A percentile compares a stretch with the other conserved stretches of the same genome.
These are phyloP conservation scores for Kodamaea lidongshanica DNA, from an alignment of 805 yeast genomes.

Conservation along the genomic window DNA sequence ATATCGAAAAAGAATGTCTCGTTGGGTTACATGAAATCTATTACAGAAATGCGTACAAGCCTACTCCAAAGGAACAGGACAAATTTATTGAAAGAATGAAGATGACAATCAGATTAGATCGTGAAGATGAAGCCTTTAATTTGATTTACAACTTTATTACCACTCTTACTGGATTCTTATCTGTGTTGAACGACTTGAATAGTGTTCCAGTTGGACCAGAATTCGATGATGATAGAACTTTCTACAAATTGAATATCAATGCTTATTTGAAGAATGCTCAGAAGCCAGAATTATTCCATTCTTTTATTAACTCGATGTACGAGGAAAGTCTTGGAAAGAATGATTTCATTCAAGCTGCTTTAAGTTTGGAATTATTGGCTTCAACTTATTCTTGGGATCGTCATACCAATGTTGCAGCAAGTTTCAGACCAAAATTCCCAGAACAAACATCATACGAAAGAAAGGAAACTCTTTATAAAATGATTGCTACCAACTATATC, in stretches of 20 bases:
- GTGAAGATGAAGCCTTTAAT: slow-evolving; percentile 57
- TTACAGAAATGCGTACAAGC: slow-evolving; percentile 51
- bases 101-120: slow-evolving; percentile 46
- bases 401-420: slow-evolving; percentile 47
- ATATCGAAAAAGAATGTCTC: slow-evolving; percentile 57
- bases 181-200: slow-evolving; percentile 58
- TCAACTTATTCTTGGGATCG: slow-evolving; percentile 71
- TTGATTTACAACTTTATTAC: slow-evolving; percentile 46
- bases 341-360: slow-evolving; percentile 76
- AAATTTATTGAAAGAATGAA: slow-evolving; percentile 47
- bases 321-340: slow-evolving; percentile 53
- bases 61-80: slow-evolving; percentile 48
- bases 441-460: slow-evolving; percentile 75
- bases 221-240: slow-evolving; percentile 81
- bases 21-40: slow-evolving; percentile 60
- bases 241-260: slow-evolving; percentile 69
- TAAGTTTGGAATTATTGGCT: slow-evolving; percentile 72
- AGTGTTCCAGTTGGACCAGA: slow-evolving; percentile 76
- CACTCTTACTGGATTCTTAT: slow-evolving; percentile 55
- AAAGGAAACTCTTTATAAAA: slow-evolving; percentile 63
- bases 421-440: slow-evolving; percentile 67
- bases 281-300: slow-evolving; percentile 72
- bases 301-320: slow-evolving; percentile 71
- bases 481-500: slow-evolving; percentile 63
- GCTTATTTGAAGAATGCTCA: slow-evolving; percentile 72